These are phyloP conservation scores for Ceratorhiza oryzae-sativae DNA, from an alignment of 1,284 basidiomycete species.

Conservation along the genomic window DNA sequence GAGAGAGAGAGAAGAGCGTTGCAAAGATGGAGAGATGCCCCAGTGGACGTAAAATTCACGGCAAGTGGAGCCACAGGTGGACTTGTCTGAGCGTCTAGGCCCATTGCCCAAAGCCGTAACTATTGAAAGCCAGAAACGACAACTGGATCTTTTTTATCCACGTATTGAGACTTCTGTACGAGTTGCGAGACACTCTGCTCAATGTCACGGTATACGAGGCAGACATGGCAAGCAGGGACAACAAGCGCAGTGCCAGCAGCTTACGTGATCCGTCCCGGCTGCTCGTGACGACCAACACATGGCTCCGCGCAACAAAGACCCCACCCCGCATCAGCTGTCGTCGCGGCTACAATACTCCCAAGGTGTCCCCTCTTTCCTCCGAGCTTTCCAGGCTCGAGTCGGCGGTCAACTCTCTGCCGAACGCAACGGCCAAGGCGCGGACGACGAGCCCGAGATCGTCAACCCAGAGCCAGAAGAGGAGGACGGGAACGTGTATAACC, in stretches of 20 bases:
- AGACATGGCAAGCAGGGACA: too few relatives aligned
- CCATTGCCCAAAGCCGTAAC: too few relatives aligned
- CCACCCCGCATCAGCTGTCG: slow-evolving; percentile 70
- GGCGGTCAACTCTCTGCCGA: slow-evolving; percentile 53
- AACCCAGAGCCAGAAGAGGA: slow-evolving; percentile 45
- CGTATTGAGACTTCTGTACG: too few relatives aligned
- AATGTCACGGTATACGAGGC: too few relatives aligned
- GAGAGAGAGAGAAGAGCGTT: too few relatives aligned
- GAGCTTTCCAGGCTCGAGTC: slow-evolving; percentile 64
- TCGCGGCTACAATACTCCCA: slow-evolving; percentile 65
- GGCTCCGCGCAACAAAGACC: slow-evolving; percentile 56
- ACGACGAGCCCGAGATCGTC: slow-evolving; percentile 56
- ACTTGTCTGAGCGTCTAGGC: too few relatives aligned
- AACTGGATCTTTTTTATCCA: too few relatives aligned
- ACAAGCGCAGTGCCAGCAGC: not conserved
- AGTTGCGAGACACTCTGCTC: too few relatives aligned
- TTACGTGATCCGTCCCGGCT: not conserved
- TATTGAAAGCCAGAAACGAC: too few relatives aligned
- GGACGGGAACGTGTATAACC: slow-evolving; percentile 52
- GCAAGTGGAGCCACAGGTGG: too few relatives aligned
- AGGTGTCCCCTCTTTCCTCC: slow-evolving; percentile 64
- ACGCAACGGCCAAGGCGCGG: slow-evolving; percentile 50
- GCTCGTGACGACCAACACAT: not conserved
- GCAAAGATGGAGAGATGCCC: too few relatives aligned
- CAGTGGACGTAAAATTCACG: too few relatives aligned